phyloP scores from a whole-genome alignment of 495 filamentous ascomycete genomes.

The Cercophora newfieldiana region DNA sequence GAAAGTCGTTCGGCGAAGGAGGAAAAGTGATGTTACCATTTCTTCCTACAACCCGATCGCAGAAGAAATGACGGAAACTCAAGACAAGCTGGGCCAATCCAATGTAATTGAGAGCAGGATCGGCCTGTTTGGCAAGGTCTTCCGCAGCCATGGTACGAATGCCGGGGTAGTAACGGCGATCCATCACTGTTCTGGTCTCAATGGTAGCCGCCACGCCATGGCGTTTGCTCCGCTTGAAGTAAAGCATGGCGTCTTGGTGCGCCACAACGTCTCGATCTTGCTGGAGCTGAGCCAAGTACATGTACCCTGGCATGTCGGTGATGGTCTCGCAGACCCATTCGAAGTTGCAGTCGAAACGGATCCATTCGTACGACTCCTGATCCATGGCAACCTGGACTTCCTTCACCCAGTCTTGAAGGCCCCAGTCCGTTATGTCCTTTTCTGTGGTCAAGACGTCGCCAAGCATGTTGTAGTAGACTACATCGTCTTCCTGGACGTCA shows the following conservation, averaged over 20 bases:
- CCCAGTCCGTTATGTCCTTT: constrained; percentile 83
- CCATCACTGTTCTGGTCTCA: constrained; percentile 83
- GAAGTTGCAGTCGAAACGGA: constrained; percentile 95
- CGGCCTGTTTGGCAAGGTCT: constrained; percentile 69
- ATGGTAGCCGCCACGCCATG: constrained; percentile 82
- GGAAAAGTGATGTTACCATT: constrained; percentile 57
- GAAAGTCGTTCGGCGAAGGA: constrained; percentile 86
- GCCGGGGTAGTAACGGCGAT: constrained; percentile 88
- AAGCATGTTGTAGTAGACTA: constrained; percentile 95
- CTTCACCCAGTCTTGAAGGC: constrained; percentile 79
- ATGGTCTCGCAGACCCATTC: constrained; percentile 86
- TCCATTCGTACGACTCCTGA: constrained; percentile 97
- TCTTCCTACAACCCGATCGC: constrained; percentile 52
- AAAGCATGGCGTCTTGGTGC: constrained; percentile 72
- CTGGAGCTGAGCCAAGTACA: constrained; percentile 96
- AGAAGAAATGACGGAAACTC: constrained; percentile 86
- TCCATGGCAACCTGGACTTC: constrained; percentile 89
- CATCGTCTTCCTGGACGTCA: constrained; percentile 78
- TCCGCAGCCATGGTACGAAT: constrained; percentile 81
- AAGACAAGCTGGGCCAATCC: constrained; percentile 81
- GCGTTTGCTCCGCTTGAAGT: constrained; percentile 40
- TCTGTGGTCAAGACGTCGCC: constrained; percentile 84
- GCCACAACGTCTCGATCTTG: constrained; percentile 96
- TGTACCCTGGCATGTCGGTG: constrained; percentile 83
- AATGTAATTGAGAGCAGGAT: constrained; percentile 64